These are phyloP conservation scores for Boletus semigastroideus DNA, from an alignment of 1,284 basidiomycete genomes.

Conservation along the genomic window DNA sequence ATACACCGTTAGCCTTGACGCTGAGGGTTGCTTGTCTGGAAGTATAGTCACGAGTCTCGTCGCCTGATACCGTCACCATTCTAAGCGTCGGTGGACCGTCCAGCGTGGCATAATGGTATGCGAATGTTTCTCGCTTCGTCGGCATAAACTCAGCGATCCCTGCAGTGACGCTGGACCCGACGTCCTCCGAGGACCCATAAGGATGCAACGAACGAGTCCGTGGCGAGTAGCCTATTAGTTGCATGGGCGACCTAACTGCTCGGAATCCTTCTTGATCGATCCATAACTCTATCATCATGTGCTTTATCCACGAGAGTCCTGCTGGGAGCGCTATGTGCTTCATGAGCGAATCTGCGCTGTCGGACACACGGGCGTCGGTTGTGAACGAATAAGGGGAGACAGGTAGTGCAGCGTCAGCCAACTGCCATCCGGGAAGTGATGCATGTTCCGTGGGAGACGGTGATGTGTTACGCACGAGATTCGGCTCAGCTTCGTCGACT, in stretches of 20 bases:
- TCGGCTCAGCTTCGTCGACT: conserved; percentile 16
- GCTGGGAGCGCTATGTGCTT: conserved; percentile 34
- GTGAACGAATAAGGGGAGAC: conserved; percentile 4
- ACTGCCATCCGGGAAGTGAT: conserved; percentile 12
- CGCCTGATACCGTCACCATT: conserved; percentile 60
- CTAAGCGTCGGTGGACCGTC: conserved; percentile 68
- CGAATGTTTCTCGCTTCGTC: conserved; percentile 51
- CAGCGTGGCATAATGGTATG: conserved; percentile 70
- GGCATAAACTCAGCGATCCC: conserved; percentile 66
- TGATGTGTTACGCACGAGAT: neutral
- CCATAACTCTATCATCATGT: conserved; percentile 58
- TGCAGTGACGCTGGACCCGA: conserved; percentile 25
- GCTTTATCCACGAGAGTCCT: conserved; percentile 51
- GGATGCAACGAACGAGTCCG: conserved; percentile 34
- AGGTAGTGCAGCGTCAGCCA: conserved; percentile 3
- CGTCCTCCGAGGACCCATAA: conserved; percentile 28
- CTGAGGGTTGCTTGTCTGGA: conserved; percentile 67
- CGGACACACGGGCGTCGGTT: conserved; percentile 6
- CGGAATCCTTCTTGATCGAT: conserved; percentile 83
- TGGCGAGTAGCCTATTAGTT: conserved; percentile 50
- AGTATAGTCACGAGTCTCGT: conserved; percentile 68
- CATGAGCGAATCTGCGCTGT: conserved; percentile 12
- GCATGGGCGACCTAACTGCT: conserved; percentile 56
- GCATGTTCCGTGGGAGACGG: conserved; percentile 4
- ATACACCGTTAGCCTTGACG: conserved; percentile 69